These are phyloP conservation scores for Biscogniauxia mediterranea DNA, from an alignment of 2,329 filamentous ascomycete species.

Conservation along the genomic window DNA sequence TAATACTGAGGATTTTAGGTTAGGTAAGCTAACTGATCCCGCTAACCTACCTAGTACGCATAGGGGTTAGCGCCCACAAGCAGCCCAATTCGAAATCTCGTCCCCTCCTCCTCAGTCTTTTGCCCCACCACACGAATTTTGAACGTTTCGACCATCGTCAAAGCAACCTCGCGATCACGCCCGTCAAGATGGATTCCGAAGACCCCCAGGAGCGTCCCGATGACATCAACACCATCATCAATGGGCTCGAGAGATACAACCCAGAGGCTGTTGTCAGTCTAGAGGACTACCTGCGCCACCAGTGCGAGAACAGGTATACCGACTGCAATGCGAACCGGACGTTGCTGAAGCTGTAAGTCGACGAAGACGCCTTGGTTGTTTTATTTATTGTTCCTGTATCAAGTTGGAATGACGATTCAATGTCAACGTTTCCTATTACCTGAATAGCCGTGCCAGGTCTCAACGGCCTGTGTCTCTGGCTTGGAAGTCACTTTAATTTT, in stretches of 20 bases:
- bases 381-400: conserved; percentile 7
- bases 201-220: conserved; percentile 89
- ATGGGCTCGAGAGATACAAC: conserved; percentile 97
- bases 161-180: conserved; percentile 24
- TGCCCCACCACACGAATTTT: conserved; percentile 32
- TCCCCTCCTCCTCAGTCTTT: conserved; percentile 3
- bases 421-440: conserved; percentile 99
- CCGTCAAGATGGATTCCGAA: conserved; percentile 65
- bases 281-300: conserved; percentile 89
- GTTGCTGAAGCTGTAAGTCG: conserved; percentile 86
- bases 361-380: conserved; percentile 2
- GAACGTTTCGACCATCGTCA: conserved; percentile 24
- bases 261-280: conserved; percentile 91
- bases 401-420: conserved; percentile 66
- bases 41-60: conserved; percentile 11
- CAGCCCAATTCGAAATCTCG: conserved; percentile 28
- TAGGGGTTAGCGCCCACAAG: conserved; percentile 26
- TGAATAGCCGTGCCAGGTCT: conserved; percentile 61
- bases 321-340: conserved; percentile 97
- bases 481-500: conserved; percentile 73
- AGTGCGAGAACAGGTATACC: conserved; percentile 92
- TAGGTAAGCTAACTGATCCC: too few relatives aligned
- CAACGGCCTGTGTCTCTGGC: conserved; percentile 49
- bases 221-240: conserved; percentile 89
- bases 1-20: too few relatives aligned